Evolutionary conservation across 768 basidiomycete genomes (phyloP), one percentile per base, ranked within the genome.

Genomic region (Galerina marginata): DNA sequence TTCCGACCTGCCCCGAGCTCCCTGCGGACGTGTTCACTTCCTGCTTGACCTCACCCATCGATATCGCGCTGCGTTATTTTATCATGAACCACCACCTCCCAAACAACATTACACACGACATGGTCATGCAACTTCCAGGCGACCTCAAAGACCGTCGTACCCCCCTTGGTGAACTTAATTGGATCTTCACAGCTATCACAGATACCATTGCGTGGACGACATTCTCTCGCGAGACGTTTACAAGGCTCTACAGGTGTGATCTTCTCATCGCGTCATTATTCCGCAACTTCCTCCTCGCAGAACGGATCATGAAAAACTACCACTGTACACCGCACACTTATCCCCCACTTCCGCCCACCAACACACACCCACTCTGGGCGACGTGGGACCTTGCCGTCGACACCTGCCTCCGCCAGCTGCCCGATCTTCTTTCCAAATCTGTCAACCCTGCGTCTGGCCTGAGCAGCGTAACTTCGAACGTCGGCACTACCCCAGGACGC

Each of bases 131-230:
- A 72, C 85, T 99, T 11, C 97, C 97, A 0, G 97, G 97, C 9
- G 96, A 98, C 71, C 84, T 99, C 60, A 97, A 96, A 75, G 97
- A 99, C 70, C 86, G 97, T 16, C 86, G 96, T 25, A 99, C 97
- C 0, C 96, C 97, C 1, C 80, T 99, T 0, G 97, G 97, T 52
- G 97, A 99, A 76, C 85, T 99, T n/a, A 97, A 96, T 72, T 99
- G 97, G 97, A 99, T 99, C 63, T 99, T 99, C 77, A 99, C 95
- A 1, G 95, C 96, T 37, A 93, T 99, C 57, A 99, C 97, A 14
- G 97, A 99, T 75, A 99, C 97, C 9, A 99, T 99, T 62, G 97
- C 97, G 6, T 99, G 97, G 97, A 96, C 96, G 12, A 93, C 94
- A 2, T 96, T 99, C 72, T 91, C 95, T 40, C 86, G 90, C 47